Evolutionary conservation across 352 stramenopile genomes (phyloP), one percentile per base, ranked within the genome.

Genomic region (Globisporangium recalcitrans): DNA sequence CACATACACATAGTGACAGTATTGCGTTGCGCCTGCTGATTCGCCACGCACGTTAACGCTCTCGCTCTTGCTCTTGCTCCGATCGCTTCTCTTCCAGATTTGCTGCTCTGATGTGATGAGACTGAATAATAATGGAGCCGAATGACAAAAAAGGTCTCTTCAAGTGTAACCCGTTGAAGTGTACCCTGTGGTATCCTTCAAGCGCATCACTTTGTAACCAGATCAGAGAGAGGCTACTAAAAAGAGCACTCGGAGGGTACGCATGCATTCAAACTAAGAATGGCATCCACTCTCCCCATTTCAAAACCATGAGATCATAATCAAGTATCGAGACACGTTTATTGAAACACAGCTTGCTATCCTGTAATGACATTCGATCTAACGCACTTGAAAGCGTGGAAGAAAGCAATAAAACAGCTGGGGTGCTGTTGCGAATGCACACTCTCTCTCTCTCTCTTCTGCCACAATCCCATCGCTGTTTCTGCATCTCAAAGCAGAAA

Each of bases 161-260:
- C 46, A 52, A 52, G 46, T 32, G 46, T 52, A 52, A n/a, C 46
- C 46, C 11, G 21, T 52, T 52, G n/a, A 52, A 52, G 44, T 52
- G 11, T 52, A 52, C n/a, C 42, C 40, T n/a, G n/a, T n/a, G 8
- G 13, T 49, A 49, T 27, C 46, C n/a, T 19, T 40, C 13, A 19
- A 40, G 13, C 34, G 38, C 38, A 6, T 46, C 38, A 1, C 38
- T 46, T 46, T 16, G 22, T 22, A 22, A 31, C 24, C 47, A 21
- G 24, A 31, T 14, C 27, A 34, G 22, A 53, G 22, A 52, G 47
- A 53, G 47, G 24, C 47, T 11, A 53, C 22, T 53, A 53, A 53
- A 34, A 7, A 13, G 22, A 34, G 22, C 16, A 53, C n/a, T n/a
- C n/a, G n/a, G n/a, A n/a, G n/a, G n/a, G n/a, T n/a, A n/a, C n/a